Conservation (phyloP, 1,284 basidiomycete genomes). For the Xerocomus amazonicus region DNA sequence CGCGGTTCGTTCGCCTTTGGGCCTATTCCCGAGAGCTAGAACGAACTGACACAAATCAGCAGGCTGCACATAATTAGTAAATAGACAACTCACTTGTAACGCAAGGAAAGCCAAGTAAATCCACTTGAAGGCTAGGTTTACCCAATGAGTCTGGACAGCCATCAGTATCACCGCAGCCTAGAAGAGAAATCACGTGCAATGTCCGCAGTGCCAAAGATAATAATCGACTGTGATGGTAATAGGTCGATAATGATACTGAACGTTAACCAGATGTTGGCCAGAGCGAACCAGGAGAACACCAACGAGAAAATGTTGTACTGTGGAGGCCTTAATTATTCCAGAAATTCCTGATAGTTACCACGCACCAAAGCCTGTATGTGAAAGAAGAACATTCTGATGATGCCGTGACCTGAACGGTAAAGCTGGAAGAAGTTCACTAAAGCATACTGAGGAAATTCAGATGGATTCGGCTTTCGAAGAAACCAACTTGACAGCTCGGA, state of each 20-base stretch:
- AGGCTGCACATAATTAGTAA: not conserved
- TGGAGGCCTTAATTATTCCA: conserved; percentile 3
- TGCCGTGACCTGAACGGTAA: conserved; percentile 81
- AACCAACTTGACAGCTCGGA: not conserved
- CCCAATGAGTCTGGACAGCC: conserved; percentile 75
- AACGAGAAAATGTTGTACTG: conserved; percentile 79
- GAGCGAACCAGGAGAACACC: conserved; percentile 87
- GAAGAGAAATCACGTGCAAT: conserved; percentile 47
- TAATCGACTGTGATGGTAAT: conserved; percentile 61
- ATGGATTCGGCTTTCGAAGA: not conserved
- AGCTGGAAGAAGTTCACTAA: conserved; percentile 93
- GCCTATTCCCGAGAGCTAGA: conserved; percentile 92
- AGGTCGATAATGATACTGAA: conserved; percentile 96
- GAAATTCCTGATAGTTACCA: not conserved
- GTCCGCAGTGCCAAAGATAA: conserved; percentile 65
- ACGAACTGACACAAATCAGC: conserved; percentile 59
- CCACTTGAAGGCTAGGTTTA: conserved; percentile 84
- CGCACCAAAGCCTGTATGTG: conserved; percentile 87
- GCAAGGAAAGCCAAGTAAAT: conserved; percentile 84
- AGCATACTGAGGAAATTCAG: conserved; percentile 58
- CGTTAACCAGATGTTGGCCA: conserved; percentile 94
- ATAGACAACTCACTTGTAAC: conserved; percentile 43
- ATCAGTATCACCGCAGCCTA: conserved; percentile 11
- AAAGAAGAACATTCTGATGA: conserved; percentile 91
- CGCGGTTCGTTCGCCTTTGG: conserved; percentile 86